Evolutionary conservation across 2,329 filamentous ascomycete species (phyloP), one percentile per base, ranked within the genome.

Genomic region (Hymenoscyphus fraxineus): DNA sequence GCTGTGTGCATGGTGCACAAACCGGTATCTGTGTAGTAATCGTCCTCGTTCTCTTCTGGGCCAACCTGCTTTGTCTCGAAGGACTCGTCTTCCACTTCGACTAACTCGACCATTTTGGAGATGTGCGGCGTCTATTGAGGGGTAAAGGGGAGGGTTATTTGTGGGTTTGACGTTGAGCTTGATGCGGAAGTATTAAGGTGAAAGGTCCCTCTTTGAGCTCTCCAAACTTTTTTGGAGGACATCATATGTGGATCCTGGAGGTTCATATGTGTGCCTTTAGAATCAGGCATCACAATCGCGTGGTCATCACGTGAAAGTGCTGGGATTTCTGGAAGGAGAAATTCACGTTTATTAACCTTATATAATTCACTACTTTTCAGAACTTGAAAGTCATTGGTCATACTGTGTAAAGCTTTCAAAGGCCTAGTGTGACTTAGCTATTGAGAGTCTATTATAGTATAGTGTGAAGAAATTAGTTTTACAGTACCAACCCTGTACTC

Each of bases 11-110:
- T 56, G 40, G 63, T 55, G 58, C 41, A 61, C 82, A 71, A 85
- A 97, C 94, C 94, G 68, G 91, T 94, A 78, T 97, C 94, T 71
- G 91, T 95, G 82, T 91, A 96, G 76, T 93, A 93, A 65, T 96
- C 92, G 63, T 86, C 85, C 55, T 95, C 89, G 71, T 93, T 88
- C 66, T 88, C 86, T 64, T 85, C 82, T 67, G 87, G 80, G 74
- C 90, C 88, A 71, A 83, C 80, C 78, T 90, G 88, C 72, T 84
- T 81, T 78, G 86, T 82, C 80, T 89, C 84, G 83, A 97, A 96
- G 80, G 96, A 91, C 85, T 97, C 93, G 78, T 98, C 94, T 77
- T 96, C 89, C 76, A 98, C 94, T 83, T 98, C 94, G 77, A 92
- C 91, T 77, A 98, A 91, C 80, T 94, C 92, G 79, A 98, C 94